A percentile compares a stretch with the other conserved stretches of the same genome.
phyloP scores from a whole-genome alignment of 1,139 yeast species.

The Nakaseomyces glabratus region DNA sequence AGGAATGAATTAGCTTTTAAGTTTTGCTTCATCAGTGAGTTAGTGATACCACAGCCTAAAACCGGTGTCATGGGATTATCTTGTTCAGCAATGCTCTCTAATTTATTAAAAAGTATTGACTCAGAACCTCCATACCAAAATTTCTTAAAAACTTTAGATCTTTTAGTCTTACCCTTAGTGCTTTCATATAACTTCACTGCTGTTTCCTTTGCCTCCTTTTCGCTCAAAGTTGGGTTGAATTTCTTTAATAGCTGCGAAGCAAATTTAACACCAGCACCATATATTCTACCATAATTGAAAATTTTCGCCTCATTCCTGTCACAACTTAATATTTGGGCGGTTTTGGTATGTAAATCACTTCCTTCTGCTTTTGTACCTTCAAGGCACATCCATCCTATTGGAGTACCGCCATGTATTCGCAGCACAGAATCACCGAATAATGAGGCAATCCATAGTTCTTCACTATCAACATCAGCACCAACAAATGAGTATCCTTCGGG shows the following conservation, averaged over 20 bases:
- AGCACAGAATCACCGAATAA: constrained; percentile 87
- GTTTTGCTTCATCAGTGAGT: constrained; percentile 62
- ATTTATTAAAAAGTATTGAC: constrained; percentile 77
- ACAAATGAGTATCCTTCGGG: constrained; percentile 88
- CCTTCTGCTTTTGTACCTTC: constrained; percentile 90
- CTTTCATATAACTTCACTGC: constrained; percentile 65
- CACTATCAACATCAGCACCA: constrained; percentile 98
- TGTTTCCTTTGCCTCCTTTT: constrained; percentile 54
- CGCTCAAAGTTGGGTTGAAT: constrained; percentile 66
- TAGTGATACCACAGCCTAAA: constrained; percentile 86
- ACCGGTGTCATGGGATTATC: constrained; percentile 86
- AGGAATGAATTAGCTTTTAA: constrained; percentile 59
- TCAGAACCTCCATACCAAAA: constrained; percentile 92
- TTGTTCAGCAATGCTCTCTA: constrained; percentile 80
- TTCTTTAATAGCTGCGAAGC: constrained; percentile 75
- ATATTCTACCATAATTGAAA: constrained; percentile 93
- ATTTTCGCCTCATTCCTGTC: constrained; percentile 87
- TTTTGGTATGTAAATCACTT: constrained; percentile 91
- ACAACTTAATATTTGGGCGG: constrained; percentile 83
- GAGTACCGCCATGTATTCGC: constrained; percentile 88
- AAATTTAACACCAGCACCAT: constrained; percentile 93
- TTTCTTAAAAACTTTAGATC: constrained; percentile 32
- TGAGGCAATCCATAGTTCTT: constrained; percentile 97
- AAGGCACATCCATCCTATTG: constrained; percentile 98
- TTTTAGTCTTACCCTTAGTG: constrained; percentile 62